phyloP scores from a whole-genome alignment of 345 rosid genomes.

The Murraya koenigii region DNA sequence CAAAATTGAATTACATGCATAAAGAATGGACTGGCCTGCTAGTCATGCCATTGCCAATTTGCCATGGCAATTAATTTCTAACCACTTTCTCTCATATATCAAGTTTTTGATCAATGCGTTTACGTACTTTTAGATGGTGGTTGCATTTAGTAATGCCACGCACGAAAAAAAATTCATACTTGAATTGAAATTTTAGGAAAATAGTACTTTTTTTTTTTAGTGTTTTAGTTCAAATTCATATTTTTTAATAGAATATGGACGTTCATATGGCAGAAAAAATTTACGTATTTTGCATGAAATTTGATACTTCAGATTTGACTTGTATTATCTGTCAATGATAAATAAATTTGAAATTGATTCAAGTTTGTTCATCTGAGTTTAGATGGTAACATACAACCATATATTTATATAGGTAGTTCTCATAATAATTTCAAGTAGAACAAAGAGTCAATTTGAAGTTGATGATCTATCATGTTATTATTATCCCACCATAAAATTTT shows the following conservation, averaged over 20 bases:
- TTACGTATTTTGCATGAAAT: neutral
- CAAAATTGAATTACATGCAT: neutral
- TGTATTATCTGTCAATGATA: neutral
- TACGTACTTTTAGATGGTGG: neutral
- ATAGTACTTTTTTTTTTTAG: neutral
- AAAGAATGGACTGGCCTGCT: neutral
- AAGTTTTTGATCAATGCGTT: neutral
- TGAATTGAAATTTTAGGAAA: neutral
- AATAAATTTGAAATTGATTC: neutral
- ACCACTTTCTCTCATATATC: neutral
- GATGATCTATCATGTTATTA: neutral
- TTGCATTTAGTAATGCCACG: neutral
- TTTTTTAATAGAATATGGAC: no score
- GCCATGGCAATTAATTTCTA: neutral
- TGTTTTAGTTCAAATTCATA: no score
- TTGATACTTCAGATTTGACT: neutral
- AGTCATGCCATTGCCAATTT: neutral
- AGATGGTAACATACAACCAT: neutral
- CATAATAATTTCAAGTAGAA: neutral
- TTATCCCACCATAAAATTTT: neutral
- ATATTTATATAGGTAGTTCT: no score
- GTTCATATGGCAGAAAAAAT: no score
- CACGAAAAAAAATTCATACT: neutral
- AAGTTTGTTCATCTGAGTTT: neutral
- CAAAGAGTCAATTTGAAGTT: neutral